phyloP scores from a whole-genome alignment of 805 yeast species.

The Torulaspora quercuum region DNA sequence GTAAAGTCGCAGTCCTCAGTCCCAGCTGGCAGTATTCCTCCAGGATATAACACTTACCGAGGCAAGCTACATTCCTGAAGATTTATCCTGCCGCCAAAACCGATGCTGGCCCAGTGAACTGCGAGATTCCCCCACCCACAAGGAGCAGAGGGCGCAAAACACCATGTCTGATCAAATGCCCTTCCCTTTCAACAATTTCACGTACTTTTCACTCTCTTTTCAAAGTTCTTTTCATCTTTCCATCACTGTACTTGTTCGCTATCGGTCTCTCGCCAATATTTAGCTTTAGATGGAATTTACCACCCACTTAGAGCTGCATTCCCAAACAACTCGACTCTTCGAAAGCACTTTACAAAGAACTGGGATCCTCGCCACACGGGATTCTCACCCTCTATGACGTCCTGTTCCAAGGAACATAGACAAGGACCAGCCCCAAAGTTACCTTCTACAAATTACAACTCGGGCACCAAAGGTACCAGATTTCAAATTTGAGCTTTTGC shows the following conservation, averaged over 20 bases:
- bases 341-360: slow-evolving; percentile 33
- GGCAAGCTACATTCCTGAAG: slow-evolving; percentile 36
- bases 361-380: slow-evolving; percentile 38
- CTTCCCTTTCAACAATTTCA: slow-evolving; percentile 46
- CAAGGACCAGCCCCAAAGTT: slow-evolving; percentile 34
- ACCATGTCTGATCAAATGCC: slow-evolving; percentile 41
- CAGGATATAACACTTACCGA: slow-evolving; percentile 35
- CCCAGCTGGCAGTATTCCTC: slow-evolving; percentile 32
- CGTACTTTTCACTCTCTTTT: slow-evolving; percentile 45
- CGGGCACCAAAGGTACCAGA: slow-evolving; percentile 39
- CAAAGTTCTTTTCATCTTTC: slow-evolving; percentile 45
- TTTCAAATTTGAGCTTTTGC: slow-evolving; percentile 42
- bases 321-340: slow-evolving; percentile 35
- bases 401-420: slow-evolving; percentile 41
- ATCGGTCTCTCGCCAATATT: slow-evolving; percentile 47
- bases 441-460: slow-evolving; percentile 41
- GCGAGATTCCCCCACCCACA: slow-evolving; percentile 33
- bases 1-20: slow-evolving; percentile 37
- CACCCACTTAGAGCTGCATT: slow-evolving; percentile 40
- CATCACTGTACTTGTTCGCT: slow-evolving; percentile 47
- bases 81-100: slow-evolving; percentile 38
- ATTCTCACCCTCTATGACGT: slow-evolving; percentile 44
- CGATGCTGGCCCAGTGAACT: slow-evolving; percentile 38
- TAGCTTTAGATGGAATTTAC: slow-evolving; percentile 42
- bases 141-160: slow-evolving; percentile 29